A percentile compares a stretch with the other conserved stretches of the same genome.
Evolutionary conservation across 345 rosid species (phyloP).

Genomic region (Populus nigra): DNA sequence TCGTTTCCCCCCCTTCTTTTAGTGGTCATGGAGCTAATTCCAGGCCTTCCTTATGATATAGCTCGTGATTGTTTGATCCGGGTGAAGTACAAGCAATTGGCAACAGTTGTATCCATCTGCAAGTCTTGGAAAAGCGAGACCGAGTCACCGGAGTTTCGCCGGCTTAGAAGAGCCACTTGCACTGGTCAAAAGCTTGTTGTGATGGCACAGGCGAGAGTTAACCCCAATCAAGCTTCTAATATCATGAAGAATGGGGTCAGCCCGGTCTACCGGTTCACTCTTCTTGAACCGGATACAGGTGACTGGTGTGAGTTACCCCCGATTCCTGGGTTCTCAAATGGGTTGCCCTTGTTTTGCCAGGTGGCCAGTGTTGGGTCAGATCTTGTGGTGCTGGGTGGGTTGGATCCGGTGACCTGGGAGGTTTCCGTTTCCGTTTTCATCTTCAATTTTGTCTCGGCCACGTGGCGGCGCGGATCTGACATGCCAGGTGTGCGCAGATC

Average conservation of each 20-base stretch:
- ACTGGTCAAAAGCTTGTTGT: conserved; percentile 49
- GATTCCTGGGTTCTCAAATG: conserved; percentile 39
- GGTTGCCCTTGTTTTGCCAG: conserved; percentile 65
- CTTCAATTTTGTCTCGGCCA: conserved; percentile 45
- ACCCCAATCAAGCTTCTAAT: conserved; percentile 17
- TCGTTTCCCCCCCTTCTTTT: no score
- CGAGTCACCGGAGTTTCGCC: conserved; percentile 42
- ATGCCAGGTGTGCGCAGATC: conserved; percentile 67
- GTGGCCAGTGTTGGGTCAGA: conserved; percentile 54
- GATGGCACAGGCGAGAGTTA: conserved; percentile 52
- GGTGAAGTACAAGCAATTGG: conserved; percentile 38
- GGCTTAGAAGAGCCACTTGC: conserved; percentile 26
- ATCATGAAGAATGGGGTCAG: conserved; percentile 23
- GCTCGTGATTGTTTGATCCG: conserved; percentile 64
- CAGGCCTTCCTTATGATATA: conserved; percentile 57
- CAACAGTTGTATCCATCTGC: conserved; percentile 44
- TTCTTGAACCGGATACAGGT: conserved; percentile 56
- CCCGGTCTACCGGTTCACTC: conserved; percentile 39
- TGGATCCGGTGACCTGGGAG: conserved; percentile 65
- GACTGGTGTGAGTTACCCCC: conserved; percentile 57
- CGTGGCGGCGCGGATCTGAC: conserved; percentile 61
- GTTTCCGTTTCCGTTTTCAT: conserved; percentile 46
- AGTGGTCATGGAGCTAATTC: conserved; percentile 52
- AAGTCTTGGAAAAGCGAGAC: conserved; percentile 60
- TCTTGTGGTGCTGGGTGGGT: conserved; percentile 76